These are phyloP conservation scores for Solanum lycopersicoides DNA, from an alignment of 257 asterid species.

Conservation along the genomic window DNA sequence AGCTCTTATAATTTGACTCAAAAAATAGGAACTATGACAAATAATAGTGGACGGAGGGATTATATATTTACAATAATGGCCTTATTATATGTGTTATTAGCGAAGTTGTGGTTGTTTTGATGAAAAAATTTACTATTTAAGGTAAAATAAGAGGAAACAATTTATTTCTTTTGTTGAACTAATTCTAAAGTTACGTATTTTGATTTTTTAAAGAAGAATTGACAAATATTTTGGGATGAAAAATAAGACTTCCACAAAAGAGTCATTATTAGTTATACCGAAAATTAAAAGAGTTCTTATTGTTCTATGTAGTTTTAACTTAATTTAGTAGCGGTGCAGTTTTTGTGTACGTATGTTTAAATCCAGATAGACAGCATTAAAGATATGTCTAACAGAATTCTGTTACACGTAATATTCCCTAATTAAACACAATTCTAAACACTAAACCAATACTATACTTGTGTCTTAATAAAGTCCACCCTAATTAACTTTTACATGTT, in stretches of 20 bases:
- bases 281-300: neutral
- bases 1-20: too few species aligned
- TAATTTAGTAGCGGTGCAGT: neutral
- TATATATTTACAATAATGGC: neutral
- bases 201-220: neutral
- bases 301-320: neutral
- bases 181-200: neutral
- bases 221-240: too few species aligned
- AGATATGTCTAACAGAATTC: neutral
- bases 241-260: neutral
- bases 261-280: neutral
- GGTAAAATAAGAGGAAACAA: too few species aligned
- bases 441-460: neutral
- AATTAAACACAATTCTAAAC: neutral
- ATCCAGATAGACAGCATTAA: neutral
- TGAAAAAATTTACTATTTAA: too few species aligned
- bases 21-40: too few species aligned
- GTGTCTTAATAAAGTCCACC: neutral
- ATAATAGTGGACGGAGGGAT: too few species aligned
- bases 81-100: neutral
- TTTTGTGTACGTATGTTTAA: neutral
- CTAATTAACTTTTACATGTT: neutral
- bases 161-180: neutral
- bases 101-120: neutral
- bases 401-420: neutral